Evolutionary conservation across 805 yeast species (phyloP), one percentile per base, ranked within the genome.

Genomic region (Wickerhamomyces rabaulensis): DNA sequence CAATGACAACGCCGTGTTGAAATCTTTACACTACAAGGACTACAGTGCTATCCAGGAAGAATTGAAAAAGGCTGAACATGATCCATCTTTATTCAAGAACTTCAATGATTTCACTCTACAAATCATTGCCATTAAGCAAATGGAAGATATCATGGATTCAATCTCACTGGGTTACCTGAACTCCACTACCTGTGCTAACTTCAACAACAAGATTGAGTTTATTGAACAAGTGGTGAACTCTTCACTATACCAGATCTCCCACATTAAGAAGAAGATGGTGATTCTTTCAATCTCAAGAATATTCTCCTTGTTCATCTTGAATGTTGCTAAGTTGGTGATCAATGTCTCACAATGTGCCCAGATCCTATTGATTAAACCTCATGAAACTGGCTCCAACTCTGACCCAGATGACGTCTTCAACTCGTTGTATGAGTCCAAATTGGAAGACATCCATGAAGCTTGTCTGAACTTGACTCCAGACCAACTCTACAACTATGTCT

Each of bases 331-430:
- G 35, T 39, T 63, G 2, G 47, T 67, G 7, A 53, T 64, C 25
- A 63, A 67, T 29, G 58, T 62, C 4, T 51, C 65, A 1, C 55
- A 57, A 20, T 62, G 75, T 37, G 52, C 61, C 8, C 58, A 60
- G 7, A 54, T 73, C 40, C 56, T 75, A 35, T 47, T 69, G 29
- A 70, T 75, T 52, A 61, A 62, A 36, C 68, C 70, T 17, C 64
- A 61, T 48, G 60, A 61, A 47, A 47, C 66, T 42, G 48, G 52
- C 9, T 46, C 62, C 23, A 58, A 55, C 40, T 35, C 50, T 10
- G 50, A 50, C 33, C 63, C 64, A 9, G 63, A 60, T 49, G 54
- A 56, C 38, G 58, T 60, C 7, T 49, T 60, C 48, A 60, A 60
- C 39, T 53, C 62, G 0, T 29, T 60, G 1, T 54, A 59, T 39